Percentiles rank a stretch among this genome's conserved stretches.
phyloP scores from a whole-genome alignment of 73 alveolate genomes.

The Effrenium voratum region DNA sequence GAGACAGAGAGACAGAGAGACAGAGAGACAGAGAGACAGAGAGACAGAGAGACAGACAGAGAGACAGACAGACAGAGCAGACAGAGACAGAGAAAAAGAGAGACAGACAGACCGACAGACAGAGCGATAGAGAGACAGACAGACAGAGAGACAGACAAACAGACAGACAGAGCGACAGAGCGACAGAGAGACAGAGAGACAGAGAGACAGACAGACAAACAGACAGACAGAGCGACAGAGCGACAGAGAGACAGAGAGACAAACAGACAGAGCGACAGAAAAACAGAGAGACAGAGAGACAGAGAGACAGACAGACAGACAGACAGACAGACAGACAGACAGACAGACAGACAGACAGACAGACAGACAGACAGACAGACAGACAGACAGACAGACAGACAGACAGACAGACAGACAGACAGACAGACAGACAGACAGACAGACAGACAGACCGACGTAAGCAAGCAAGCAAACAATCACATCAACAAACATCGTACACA shows the following conservation, averaged over 20 bases:
- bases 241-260: background rate
- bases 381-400: conserved; percentile 40
- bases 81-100: background rate
- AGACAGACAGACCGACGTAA: conserved; percentile 32
- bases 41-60: background rate
- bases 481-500: background rate
- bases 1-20: background rate
- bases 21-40: background rate
- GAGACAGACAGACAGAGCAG: background rate
- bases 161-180: background rate
- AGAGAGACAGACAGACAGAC: background rate
- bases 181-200: background rate
- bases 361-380: conserved; percentile 45
- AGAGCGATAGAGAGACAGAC: background rate
- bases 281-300: background rate
- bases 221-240: background rate
- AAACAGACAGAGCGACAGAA: background rate
- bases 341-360: conserved; percentile 49
- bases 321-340: conserved; percentile 45
- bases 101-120: background rate
- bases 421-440: conserved; percentile 74
- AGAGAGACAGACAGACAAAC: conserved; percentile 13
- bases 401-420: conserved; percentile 33
- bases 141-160: background rate
- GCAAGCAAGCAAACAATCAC: background rate